Evolutionary conservation across 1,139 yeast species (phyloP).

Genomic region (Williopsis jadinii): DNA sequence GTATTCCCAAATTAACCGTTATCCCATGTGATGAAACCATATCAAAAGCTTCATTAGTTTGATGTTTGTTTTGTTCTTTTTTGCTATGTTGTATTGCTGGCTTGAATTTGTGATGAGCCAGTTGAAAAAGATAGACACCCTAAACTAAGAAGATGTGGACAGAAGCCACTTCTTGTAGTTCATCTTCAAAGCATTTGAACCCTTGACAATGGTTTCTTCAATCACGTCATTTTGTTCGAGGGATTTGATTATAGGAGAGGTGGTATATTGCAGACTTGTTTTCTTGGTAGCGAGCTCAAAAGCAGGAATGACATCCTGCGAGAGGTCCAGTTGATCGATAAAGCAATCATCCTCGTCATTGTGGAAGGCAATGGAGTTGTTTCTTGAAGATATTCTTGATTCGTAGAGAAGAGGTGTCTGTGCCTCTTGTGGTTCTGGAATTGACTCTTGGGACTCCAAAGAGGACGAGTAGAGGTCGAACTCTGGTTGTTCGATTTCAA

Average conservation of each 20-base stretch:
- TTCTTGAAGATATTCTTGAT: conserved; percentile 13
- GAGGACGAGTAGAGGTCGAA: conserved; percentile 12
- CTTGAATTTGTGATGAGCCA: too few species aligned
- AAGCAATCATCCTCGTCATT: conserved; percentile 16
- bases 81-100: too few species aligned
- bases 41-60: too few species aligned
- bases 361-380: conserved; percentile 8
- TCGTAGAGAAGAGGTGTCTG: conserved; percentile 20
- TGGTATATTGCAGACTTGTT: not conserved
- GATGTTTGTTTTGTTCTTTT: too few species aligned
- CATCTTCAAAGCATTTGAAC: conserved; percentile 17
- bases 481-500: conserved; percentile 11
- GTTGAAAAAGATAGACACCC: too few species aligned
- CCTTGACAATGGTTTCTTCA: conserved; percentile 16
- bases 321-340: conserved; percentile 16
- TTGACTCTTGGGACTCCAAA: conserved; percentile 10
- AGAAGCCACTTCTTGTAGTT: conserved; percentile 21
- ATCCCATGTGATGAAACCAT: too few species aligned
- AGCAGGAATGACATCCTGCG: conserved; percentile 2
- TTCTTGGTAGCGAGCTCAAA: not conserved
- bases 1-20: too few species aligned
- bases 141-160: too few species aligned
- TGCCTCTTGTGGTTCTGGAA: conserved; percentile 14
- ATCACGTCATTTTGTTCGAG: conserved; percentile 6
- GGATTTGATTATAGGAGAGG: conserved; percentile 1